Conservation (phyloP, 352 stramenopile genomes). For the Pythium aristosporum region DNA sequence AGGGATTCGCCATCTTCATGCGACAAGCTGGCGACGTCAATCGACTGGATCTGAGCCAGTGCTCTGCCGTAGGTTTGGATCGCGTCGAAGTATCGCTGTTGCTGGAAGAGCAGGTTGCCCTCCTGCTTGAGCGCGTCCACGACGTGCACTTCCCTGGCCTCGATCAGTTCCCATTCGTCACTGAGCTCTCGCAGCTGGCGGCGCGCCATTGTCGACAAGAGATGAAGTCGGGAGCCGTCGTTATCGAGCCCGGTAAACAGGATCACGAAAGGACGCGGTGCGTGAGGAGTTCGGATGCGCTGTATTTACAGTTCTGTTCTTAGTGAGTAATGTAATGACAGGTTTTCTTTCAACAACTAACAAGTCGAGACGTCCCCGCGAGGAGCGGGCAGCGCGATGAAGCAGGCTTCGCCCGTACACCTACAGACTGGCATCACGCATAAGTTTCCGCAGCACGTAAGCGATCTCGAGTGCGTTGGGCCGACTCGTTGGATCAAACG, state of each 20-base stretch:
- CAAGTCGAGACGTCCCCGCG: no score
- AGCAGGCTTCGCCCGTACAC: neutral
- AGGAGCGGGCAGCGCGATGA: no score
- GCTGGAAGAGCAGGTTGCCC: slow-evolving; percentile 62
- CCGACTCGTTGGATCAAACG: neutral
- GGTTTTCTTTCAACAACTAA: no score
- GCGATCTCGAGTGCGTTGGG: neutral
- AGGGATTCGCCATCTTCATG: slow-evolving; percentile 18
- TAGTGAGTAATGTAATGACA: no score
- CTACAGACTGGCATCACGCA: neutral
- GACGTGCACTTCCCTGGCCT: slow-evolving; percentile 26
- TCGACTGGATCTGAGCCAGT: slow-evolving; percentile 8
- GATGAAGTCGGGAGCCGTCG: neutral
- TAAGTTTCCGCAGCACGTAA: neutral
- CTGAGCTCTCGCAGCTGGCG: slow-evolving; percentile 9
- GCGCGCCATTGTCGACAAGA: slow-evolving; percentile 1
- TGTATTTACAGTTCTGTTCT: slow-evolving; percentile 4
- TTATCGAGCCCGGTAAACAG: neutral
- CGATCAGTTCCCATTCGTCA: slow-evolving; percentile 31
- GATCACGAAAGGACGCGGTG: slow-evolving; percentile 10
- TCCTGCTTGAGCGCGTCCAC: slow-evolving; percentile 52
- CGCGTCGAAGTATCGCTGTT: slow-evolving; percentile 39
- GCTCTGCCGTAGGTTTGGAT: slow-evolving; percentile 44
- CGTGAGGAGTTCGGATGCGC: neutral
- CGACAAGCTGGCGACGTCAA: slow-evolving; percentile 3